These are phyloP conservation scores for Huntiella savannae DNA, from an alignment of 2,329 filamentous ascomycete species.

Conservation along the genomic window DNA sequence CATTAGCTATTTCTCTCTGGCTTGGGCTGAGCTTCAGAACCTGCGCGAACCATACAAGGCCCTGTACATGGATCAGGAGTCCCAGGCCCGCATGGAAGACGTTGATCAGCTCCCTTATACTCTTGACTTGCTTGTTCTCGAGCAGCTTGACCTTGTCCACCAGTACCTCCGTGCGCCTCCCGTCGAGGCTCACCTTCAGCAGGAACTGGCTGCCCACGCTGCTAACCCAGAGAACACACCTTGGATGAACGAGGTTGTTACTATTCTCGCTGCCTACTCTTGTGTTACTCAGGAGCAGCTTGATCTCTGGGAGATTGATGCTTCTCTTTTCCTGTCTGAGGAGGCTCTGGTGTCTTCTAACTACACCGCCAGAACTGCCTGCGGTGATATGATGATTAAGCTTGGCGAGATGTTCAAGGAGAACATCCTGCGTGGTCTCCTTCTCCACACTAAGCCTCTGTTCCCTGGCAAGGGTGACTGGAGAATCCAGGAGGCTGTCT, in stretches of 20 bases:
- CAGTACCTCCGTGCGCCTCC: conserved; percentile 73
- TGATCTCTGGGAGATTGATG: conserved; percentile 88
- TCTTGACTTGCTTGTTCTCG: conserved; percentile 77
- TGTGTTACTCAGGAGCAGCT: conserved; percentile 87
- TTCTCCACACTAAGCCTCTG: conserved; percentile 54
- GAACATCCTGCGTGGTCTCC: conserved; percentile 58
- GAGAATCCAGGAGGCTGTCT: conserved; percentile 55
- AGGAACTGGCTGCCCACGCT: conserved; percentile 43
- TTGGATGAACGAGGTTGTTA: conserved; percentile 80
- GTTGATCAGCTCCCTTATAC: conserved; percentile 85
- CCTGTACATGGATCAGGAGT: conserved; percentile 70
- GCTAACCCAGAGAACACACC: conserved; percentile 42
- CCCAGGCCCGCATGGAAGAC: conserved; percentile 76
- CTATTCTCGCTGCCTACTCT: conserved; percentile 65
- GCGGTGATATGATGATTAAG: conserved; percentile 82
- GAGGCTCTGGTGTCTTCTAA: conserved; percentile 90
- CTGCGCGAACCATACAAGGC: conserved; percentile 56
- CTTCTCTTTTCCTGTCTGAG: conserved; percentile 86
- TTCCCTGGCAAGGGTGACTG: conserved; percentile 41
- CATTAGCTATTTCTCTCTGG: conserved; percentile 61
- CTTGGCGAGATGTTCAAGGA: conserved; percentile 73
- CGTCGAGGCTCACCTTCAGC: conserved; percentile 74
- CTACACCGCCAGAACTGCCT: conserved; percentile 85
- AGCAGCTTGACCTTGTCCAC: conserved; percentile 90
- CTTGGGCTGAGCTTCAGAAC: conserved; percentile 71